Base-by-base conservation (phyloP, 495 filamentous ascomycete species). In the Podospora anserina region DNA sequence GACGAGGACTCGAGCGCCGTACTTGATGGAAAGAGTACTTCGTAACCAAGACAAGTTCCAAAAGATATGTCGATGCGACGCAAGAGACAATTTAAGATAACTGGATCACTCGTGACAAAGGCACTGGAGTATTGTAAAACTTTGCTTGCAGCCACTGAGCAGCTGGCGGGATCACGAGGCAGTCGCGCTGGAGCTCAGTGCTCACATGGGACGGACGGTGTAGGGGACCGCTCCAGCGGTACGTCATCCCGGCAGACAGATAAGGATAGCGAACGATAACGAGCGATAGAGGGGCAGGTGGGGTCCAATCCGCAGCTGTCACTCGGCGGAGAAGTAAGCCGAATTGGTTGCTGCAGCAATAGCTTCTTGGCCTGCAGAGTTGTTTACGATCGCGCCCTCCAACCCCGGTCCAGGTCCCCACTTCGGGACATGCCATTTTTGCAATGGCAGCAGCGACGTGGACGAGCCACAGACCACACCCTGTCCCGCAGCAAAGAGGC, bases 201-300 rank as follows among this genome's bases (percentile, higher is more conserved):
- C 39, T 49, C 39, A 49, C 39, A 49, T 49, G 16, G 59, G 59
- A 28, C 16, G 59, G 59, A 28, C 16, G 59, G 30, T 18, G 27
- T 26, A 63, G 61, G 61, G 61, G 27, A 44, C 34, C 61, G 39
- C 39, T 49, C 39, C 15, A 27, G 20, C 32, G 30, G 32, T 64
- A 69, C 68, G 71, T 72, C 69, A 73, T 73, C 61, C 64, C 59
- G 65, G 65, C 64, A 66, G 68, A 65, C 66, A 68, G 53, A 30
- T 44, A 65, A 23, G 16, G 56, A 16, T n/a, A 32, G 49, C 30
- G 30, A 32, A 32, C 30, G 30, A 32, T 32, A 32, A 32, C n/a
- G 27, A 53, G 57, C 56, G 26, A 63, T 66, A 66, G 66, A 70
- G 71, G 71, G 71, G 68, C 68, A 28, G 55, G 57, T 39, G 65